phyloP scores from a whole-genome alignment of 2,329 filamentous ascomycete genomes.

The Lasiodiplodia sp. region DNA sequence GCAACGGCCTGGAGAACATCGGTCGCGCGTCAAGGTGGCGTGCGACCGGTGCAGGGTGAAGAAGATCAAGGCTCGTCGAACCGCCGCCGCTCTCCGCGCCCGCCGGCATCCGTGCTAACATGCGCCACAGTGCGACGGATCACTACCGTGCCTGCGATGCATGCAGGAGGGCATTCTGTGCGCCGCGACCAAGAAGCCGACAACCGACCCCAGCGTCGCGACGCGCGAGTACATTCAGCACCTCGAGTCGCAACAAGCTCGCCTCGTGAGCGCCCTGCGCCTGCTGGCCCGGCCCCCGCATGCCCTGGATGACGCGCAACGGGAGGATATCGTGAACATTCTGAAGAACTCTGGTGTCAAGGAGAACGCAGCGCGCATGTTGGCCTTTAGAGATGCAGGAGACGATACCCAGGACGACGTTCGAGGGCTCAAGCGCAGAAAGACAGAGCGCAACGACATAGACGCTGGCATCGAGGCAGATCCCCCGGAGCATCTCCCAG shows the following conservation, averaged over 20 bases:
- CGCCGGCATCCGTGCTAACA: background rate
- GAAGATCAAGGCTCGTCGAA: constrained; percentile 10
- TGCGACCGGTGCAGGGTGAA: constrained; percentile 4
- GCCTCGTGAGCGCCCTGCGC: background rate
- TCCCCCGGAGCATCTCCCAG: no score
- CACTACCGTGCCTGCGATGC: no score
- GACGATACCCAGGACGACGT: no score
- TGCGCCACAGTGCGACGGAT: constrained; percentile 8
- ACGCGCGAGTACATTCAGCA: background rate
- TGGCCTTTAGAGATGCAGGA: no score
- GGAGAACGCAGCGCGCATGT: no score
- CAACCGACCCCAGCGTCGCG: background rate
- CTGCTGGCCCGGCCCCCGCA: background rate
- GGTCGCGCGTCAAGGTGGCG: constrained; percentile 1
- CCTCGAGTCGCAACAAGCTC: background rate
- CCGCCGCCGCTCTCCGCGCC: no score
- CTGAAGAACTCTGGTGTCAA: no score
- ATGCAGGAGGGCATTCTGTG: no score
- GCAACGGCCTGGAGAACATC: background rate
- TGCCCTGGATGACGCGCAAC: background rate
- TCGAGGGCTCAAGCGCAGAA: no score
- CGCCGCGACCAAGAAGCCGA: background rate
- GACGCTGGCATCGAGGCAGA: no score
- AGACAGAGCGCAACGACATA: no score
- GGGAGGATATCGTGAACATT: no score